Conservation (phyloP, 176 grass and related monocot genomes). For the Tillandsia leiboldiana region DNA sequence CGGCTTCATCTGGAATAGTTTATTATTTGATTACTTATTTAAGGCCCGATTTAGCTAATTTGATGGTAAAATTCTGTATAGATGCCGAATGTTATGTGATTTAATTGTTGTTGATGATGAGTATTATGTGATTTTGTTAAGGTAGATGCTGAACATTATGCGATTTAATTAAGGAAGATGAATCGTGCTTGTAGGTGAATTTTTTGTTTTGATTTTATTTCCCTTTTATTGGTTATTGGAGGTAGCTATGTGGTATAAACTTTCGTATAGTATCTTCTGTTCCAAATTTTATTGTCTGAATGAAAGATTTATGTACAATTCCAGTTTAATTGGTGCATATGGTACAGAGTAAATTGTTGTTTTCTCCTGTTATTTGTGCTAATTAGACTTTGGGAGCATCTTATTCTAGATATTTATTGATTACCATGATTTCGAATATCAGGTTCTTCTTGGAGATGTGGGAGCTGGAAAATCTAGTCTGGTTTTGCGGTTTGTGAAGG, state of each 20-base stretch:
- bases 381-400: neutral
- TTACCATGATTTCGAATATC: neutral
- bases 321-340: neutral
- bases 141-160: no score
- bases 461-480: conserved; percentile 89
- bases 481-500: conserved; percentile 89
- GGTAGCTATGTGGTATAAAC: neutral
- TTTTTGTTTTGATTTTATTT: no score
- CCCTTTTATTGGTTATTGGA: neutral
- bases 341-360: neutral
- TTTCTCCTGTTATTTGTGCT: neutral
- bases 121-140: no score
- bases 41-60: conserved; percentile 16
- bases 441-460: conserved; percentile 95
- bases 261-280: neutral
- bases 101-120: no score
- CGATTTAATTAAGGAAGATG: no score
- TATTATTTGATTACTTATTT: neutral
- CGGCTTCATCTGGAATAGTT: neutral
- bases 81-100: no score
- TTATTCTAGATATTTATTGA: neutral
- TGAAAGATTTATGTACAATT: neutral
- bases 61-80: neutral
- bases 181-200: no score
- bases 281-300: neutral